Evolutionary conservation across 345 rosid species (phyloP), one percentile per base, ranked within the genome.

Genomic region (Trapa incisa): DNA sequence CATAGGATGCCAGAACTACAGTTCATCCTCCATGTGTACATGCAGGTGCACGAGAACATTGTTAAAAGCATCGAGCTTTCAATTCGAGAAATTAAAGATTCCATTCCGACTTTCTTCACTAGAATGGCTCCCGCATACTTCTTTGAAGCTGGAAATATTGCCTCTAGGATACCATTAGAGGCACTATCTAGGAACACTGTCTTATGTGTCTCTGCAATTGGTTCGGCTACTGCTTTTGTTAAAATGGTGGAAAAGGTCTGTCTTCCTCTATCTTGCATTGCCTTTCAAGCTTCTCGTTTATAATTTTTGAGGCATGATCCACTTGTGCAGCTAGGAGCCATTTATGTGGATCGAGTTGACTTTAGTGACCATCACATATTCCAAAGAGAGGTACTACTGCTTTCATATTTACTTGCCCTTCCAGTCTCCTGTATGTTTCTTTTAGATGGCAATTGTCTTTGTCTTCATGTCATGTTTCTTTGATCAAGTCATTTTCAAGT

Each of bases 151-250:
- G 78, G 61, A 35, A 72, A 83, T 75, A 74, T 68, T 65, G 69
- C 63, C 72, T 71, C 76, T 45, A 60, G 41, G 71, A 54, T 83
- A 71, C 76, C 82, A 36, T 65, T 87, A 69, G 78, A 69, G 74
- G 73, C 77, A 41, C 65, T 86, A 37, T 45, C 14, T 0, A 37
- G 69, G 70, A 79, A 80, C 4, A 43, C 71, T 56, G 79, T 87
- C 67, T 69, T 91, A 58, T 91, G 94, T 65, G 78, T 91, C 80
- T 89, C 89, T 36, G 94, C 89, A 3, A 82, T 89, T 69, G 94
- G 96, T 70, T 91, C 87, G 3, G 81, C 94, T 41, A 75, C 78
- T 39, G 85, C 97, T 29, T 91, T 89, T 68, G 81, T 87, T 57
- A 78, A 74, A 72, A 75, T 67, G 11, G 72, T 86, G 17, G 67